These are phyloP conservation scores for Bacidia gigantensis DNA, from an alignment of 495 filamentous ascomycete species.

Conservation along the genomic window DNA sequence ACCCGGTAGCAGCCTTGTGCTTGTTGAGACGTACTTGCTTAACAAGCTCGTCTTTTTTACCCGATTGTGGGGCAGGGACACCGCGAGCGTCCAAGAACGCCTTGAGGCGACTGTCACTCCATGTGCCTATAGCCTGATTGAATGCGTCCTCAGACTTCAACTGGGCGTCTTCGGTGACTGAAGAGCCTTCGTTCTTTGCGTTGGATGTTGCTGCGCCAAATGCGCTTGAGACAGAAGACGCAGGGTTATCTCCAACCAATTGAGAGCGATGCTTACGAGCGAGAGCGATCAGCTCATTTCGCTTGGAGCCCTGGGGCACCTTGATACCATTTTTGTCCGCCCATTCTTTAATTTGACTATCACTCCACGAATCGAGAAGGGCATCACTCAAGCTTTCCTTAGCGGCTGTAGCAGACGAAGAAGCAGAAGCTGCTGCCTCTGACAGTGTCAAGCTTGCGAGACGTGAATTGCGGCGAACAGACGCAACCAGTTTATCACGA, in stretches of 20 bases:
- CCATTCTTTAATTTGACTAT: slow-evolving; percentile 66
- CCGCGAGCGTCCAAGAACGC: slow-evolving; percentile 44
- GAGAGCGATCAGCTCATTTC: slow-evolving; percentile 81
- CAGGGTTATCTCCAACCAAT: slow-evolving; percentile 52
- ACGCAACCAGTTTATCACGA: slow-evolving; percentile 77
- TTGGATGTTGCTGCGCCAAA: slow-evolving; percentile 72
- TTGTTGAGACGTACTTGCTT: slow-evolving; percentile 57
- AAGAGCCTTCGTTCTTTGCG: slow-evolving; percentile 62
- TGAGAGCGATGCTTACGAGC: slow-evolving; percentile 77
- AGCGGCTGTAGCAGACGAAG: slow-evolving; percentile 52
- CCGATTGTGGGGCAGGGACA: slow-evolving; percentile 57
- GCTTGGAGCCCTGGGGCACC: slow-evolving; percentile 80
- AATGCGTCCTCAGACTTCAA: slow-evolving; percentile 56
- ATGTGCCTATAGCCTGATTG: slow-evolving; percentile 43
- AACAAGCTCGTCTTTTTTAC: slow-evolving; percentile 67
- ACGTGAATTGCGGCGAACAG: slow-evolving; percentile 81
- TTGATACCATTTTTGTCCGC: slow-evolving; percentile 59
- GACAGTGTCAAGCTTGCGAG: slow-evolving; percentile 53
- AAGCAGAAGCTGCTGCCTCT: slow-evolving; percentile 44
- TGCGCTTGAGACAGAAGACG: slow-evolving; percentile 46
- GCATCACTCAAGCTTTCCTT: slow-evolving; percentile 63
- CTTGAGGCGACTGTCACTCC: slow-evolving; percentile 68
- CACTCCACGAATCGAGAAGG: slow-evolving; percentile 80
- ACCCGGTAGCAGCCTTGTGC: slow-evolving; percentile 59
- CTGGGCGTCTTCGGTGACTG: slow-evolving; percentile 57